A percentile compares a stretch with the other conserved stretches of the same genome.
Evolutionary conservation across 192 early-diverging fungal genomes (phyloP).

Genomic region (Backusella macrospora): DNA sequence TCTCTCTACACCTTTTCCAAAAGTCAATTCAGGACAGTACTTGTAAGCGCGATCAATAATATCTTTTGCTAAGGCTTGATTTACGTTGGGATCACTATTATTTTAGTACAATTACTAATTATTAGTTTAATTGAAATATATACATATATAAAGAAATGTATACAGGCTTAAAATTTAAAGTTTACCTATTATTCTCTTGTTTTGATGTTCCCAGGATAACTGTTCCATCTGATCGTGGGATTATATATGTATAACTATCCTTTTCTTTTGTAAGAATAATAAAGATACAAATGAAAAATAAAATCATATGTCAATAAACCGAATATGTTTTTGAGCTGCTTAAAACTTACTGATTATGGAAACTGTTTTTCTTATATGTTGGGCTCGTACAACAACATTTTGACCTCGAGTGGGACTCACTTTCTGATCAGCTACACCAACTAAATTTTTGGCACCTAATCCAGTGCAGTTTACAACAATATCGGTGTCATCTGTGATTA

Average conservation of each 20-base stretch:
- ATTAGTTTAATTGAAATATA: neutral
- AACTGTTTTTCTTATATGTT: conserved; percentile 67
- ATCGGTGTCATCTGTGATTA: conserved; percentile 39
- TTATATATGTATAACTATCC: conserved; percentile 69
- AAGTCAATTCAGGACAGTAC: conserved; percentile 51
- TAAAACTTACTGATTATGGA: conserved; percentile 38
- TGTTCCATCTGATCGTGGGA: conserved; percentile 74
- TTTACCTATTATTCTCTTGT: conserved; percentile 51
- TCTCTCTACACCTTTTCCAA: conserved; percentile 39
- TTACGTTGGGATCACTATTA: conserved; percentile 28
- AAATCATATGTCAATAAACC: neutral
- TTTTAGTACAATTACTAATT: neutral
- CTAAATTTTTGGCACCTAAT: conserved; percentile 59
- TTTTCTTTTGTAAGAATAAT: conserved; percentile 23
- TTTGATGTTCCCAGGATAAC: conserved; percentile 80
- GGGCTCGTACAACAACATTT: conserved; percentile 72
- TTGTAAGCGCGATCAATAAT: conserved; percentile 46
- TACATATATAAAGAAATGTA: neutral
- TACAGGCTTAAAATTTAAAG: neutral
- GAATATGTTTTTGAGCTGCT: neutral
- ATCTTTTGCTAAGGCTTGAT: conserved; percentile 35
- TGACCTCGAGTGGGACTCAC: conserved; percentile 78
- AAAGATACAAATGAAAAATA: neutral
- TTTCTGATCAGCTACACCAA: conserved; percentile 65
- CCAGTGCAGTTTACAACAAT: conserved; percentile 83